Evolutionary conservation across 164 flowering plant species (phyloP), one percentile per base, ranked within the genome.

Genomic region (Piper betle): DNA sequence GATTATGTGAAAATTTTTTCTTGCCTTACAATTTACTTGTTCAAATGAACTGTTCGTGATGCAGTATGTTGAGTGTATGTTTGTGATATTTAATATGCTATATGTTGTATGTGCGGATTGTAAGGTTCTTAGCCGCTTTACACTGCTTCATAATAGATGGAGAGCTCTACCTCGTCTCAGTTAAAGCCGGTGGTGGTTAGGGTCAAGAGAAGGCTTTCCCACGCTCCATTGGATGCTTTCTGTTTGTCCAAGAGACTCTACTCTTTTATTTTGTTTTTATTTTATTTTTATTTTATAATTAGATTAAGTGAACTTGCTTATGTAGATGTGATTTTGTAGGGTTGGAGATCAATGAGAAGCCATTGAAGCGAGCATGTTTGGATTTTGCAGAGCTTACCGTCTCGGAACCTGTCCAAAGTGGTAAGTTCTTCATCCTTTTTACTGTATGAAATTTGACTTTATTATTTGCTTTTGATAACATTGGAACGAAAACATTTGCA

Each of bases 301-400:
- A 39, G 16, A 6, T 18, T 13, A 16, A 37, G 0, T 4, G 25
- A 15, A 39, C 37, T 55, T 17, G 57, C 15, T 25, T 5, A 13
- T 18, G 17, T 43, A 69, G 3, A 12, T 18, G 7, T 12, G 39
- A 59, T 40, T 59, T 55, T 63, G 2, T 53, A 91, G 97, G 96
- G 95, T 77, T 88, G 37, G 96, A 92, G 74, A 87, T 88, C 70
- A 87, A 79, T 37, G 95, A 87, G 70, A 85, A 89, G 63, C 98
- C 98, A 1, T 38, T 75, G 53, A 88, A 91, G 74, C 78, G 89
- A 3, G 76, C 84, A 0, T 59, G 79, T 50, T 63, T 87, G 64
- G 95, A 88, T 69, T 78, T 91, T 40, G 72, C 62, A 56, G 88
- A 82, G 59, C 75, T 91, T 15, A 84, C 95, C 0, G 55, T 87